Evolutionary conservation across 371 early-diverging fungal genomes (phyloP).

Genomic region (Blakeslea trispora): DNA sequence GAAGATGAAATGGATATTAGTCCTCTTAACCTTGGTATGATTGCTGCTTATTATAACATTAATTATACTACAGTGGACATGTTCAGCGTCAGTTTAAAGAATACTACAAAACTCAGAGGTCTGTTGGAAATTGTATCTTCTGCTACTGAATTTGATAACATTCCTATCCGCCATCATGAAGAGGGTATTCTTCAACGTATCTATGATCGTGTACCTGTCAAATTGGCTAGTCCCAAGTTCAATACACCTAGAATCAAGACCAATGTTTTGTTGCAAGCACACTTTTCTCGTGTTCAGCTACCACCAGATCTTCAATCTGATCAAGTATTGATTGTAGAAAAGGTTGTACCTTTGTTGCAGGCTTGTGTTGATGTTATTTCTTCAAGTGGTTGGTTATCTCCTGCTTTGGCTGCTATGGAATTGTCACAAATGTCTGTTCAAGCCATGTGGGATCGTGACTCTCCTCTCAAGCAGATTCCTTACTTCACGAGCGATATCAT

Average conservation of each 20-base stretch:
- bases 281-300: slow-evolving; percentile 88
- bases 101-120: slow-evolving; percentile 86
- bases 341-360: slow-evolving; percentile 84
- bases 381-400: slow-evolving; percentile 88
- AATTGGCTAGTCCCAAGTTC: slow-evolving; percentile 63
- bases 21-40: slow-evolving; percentile 94
- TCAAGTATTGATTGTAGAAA: slow-evolving; percentile 70
- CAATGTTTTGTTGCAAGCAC: slow-evolving; percentile 90
- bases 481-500: slow-evolving; percentile 74
- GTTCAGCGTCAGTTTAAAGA: slow-evolving; percentile 84
- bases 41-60: slow-evolving; percentile 96
- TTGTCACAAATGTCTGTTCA: slow-evolving; percentile 95
- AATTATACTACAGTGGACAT: slow-evolving; percentile 92
- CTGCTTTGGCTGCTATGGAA: slow-evolving; percentile 94
- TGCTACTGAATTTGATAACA: slow-evolving; percentile 88
- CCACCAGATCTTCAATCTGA: slow-evolving; percentile 93
- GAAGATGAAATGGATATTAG: slow-evolving; percentile 85
- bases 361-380: slow-evolving; percentile 95
- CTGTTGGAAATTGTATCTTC: slow-evolving; percentile 90
- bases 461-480: slow-evolving; percentile 91
- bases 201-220: slow-evolving; percentile 81
- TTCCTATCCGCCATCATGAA: slow-evolving; percentile 95
- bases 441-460: slow-evolving; percentile 95
- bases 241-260: slow-evolving; percentile 89
- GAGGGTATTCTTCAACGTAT: slow-evolving; percentile 74